Evolutionary conservation across 2,329 filamentous ascomycete genomes (phyloP).

Genomic region (Zymoseptoria crescenta): DNA sequence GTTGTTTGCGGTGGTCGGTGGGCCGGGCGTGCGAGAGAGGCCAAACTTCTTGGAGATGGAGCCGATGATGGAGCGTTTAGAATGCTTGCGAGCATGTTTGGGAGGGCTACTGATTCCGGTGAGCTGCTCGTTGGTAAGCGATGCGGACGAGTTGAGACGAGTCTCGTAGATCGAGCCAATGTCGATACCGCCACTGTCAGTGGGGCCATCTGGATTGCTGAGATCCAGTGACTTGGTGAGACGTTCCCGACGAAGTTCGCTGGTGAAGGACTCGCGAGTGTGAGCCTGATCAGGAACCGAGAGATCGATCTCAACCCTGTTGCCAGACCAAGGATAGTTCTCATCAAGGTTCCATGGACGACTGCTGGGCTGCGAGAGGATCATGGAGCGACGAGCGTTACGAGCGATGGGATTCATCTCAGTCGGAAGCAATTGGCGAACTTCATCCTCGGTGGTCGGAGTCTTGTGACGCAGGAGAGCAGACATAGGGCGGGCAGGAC

Average conservation of each 20-base stretch:
- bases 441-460: conserved; percentile 27
- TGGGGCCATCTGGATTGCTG: conserved; percentile 12
- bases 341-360: conserved; percentile 43
- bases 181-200: conserved; percentile 23
- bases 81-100: conserved; percentile 24
- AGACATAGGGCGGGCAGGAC: conserved; percentile 21
- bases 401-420: conserved; percentile 29
- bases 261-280: conserved; percentile 23
- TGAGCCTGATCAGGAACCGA: conserved; percentile 28
- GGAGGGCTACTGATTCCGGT: conserved; percentile 22
- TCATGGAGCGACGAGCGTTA: conserved; percentile 25
- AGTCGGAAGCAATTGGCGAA: conserved; percentile 23
- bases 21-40: conserved; percentile 8
- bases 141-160: conserved; percentile 19
- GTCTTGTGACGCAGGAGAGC: conserved; percentile 24
- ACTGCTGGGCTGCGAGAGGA: conserved; percentile 30
- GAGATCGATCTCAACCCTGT: conserved; percentile 34
- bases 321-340: conserved; percentile 40
- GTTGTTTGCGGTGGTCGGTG: conserved; percentile 3
- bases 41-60: conserved; percentile 30
- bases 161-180: conserved; percentile 25
- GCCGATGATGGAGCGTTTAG: conserved; percentile 30
- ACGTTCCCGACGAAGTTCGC: conserved; percentile 22
- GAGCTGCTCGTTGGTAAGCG: conserved; percentile 26
- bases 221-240: conserved; percentile 23